Percentiles rank a stretch among this genome's conserved stretches.
Conservation (phyloP, 345 rosid genomes). For the Streptanthus diversifolius region DNA sequence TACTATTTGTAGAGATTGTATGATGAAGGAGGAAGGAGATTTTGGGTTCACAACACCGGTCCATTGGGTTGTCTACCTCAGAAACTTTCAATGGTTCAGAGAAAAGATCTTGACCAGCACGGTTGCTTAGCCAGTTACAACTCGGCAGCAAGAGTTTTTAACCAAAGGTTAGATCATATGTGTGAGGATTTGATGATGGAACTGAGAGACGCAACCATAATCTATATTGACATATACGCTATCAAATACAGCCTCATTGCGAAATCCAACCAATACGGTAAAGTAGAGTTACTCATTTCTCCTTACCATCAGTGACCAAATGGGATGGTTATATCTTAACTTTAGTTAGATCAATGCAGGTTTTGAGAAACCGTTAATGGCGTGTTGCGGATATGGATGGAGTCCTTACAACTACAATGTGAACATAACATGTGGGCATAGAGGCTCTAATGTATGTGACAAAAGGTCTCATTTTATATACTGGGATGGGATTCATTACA, state of each 20-base stretch:
- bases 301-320: neutral
- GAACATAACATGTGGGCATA: slow-evolving; percentile 55
- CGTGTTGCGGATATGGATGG: slow-evolving; percentile 79
- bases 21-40: slow-evolving; percentile 65
- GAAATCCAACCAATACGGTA: slow-evolving; percentile 55
- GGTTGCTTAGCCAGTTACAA: slow-evolving; percentile 67
- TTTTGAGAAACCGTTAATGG: slow-evolving; percentile 61
- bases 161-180: slow-evolving; percentile 42
- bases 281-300: neutral
- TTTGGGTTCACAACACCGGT: slow-evolving; percentile 89
- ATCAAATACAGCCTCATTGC: slow-evolving; percentile 69
- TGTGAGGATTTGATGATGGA: slow-evolving; percentile 47
- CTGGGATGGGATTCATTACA: slow-evolving; percentile 87
- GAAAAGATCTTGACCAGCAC: slow-evolving; percentile 41
- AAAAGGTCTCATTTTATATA: slow-evolving; percentile 46
- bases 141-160: slow-evolving; percentile 59
- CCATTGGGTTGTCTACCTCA: slow-evolving; percentile 91
- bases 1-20: slow-evolving; percentile 42
- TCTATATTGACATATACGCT: slow-evolving; percentile 59
- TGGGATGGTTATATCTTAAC: neutral
- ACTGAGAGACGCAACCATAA: slow-evolving; percentile 45
- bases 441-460: slow-evolving; percentile 46
- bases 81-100: slow-evolving; percentile 51
- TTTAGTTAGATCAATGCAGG: slow-evolving; percentile 38
- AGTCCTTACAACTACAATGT: slow-evolving; percentile 64